phyloP scores from a whole-genome alignment of 441 rosid species.

The Arabidopsis lyrata region DNA sequence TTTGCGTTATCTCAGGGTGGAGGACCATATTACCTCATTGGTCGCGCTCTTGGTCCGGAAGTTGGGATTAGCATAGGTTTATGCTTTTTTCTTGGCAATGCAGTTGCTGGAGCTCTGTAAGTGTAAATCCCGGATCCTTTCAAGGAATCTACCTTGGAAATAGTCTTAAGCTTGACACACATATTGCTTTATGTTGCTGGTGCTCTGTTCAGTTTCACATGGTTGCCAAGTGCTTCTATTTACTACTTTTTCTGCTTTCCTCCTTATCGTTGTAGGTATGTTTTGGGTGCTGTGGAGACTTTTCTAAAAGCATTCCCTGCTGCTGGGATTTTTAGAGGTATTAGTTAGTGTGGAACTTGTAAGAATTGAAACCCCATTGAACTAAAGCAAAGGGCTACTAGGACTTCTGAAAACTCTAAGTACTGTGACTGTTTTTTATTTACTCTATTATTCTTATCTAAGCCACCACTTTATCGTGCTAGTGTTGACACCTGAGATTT shows the following conservation, averaged over 20 bases:
- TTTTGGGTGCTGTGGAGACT: conserved; percentile 99
- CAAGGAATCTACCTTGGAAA: conserved; percentile 30
- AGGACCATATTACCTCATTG: conserved; percentile 99
- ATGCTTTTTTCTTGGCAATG: conserved; percentile 99
- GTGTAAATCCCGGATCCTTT: conserved; percentile 51
- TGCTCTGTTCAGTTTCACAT: conserved; percentile 35
- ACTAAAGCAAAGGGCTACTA: conserved; percentile 19
- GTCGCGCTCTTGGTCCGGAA: conserved; percentile 99
- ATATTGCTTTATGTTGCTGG: conserved; percentile 26
- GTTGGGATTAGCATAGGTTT: conserved; percentile 99
- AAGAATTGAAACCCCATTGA: conserved; percentile 22
- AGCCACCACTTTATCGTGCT: conserved; percentile 17
- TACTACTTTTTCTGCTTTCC: conserved; percentile 34
- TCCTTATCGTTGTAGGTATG: conserved; percentile 68
- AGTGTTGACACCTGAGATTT: conserved; percentile 16
- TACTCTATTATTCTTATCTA: neutral
- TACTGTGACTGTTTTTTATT: conserved; percentile 20
- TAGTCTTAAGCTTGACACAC: conserved; percentile 27
- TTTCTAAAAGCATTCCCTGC: conserved; percentile 95
- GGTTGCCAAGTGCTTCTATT: conserved; percentile 37
- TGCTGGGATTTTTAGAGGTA: conserved; percentile 97
- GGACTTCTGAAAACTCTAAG: conserved; percentile 19
- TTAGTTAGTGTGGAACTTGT: conserved; percentile 40
- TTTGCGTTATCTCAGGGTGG: conserved; percentile 61
- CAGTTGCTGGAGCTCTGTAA: conserved; percentile 99